phyloP scores from a whole-genome alignment of 306 rosid species.

The Oemleria cerasiformis region DNA sequence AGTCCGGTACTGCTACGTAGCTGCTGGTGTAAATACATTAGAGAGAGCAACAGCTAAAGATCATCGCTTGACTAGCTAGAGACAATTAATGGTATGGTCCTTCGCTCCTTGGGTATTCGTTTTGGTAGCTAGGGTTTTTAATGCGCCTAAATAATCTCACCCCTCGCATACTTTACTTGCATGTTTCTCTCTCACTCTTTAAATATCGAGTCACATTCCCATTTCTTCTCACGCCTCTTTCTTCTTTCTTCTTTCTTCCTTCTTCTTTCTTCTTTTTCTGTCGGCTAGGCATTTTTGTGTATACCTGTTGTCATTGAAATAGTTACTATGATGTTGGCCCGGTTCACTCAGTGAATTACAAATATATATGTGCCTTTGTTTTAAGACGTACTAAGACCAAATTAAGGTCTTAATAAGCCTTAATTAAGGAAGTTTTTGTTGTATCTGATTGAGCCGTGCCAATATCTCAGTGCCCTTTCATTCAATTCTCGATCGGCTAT shows the following conservation, averaged over 20 bases:
- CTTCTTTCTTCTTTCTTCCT: no score
- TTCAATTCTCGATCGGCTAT: constrained; percentile 8
- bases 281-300: not conserved
- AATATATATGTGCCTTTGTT: no score
- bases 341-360: constrained; percentile 35
- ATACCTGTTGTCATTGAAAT: constrained; percentile 17
- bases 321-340: constrained; percentile 45
- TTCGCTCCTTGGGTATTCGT: not conserved
- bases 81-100: not conserved
- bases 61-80: no score
- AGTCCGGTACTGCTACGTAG: no score
- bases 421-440: no score
- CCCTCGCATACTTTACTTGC: no score
- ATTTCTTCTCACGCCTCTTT: not conserved
- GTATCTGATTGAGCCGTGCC: constrained; percentile 57
- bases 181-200: no score
- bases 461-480: constrained; percentile 44
- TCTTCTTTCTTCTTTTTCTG: not conserved
- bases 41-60: not conserved
- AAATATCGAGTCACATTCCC: constrained; percentile 1
- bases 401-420: no score
- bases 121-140: constrained; percentile 1
- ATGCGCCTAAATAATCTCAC: not conserved
- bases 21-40: no score
- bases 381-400: no score